Evolutionary conservation across 2,329 filamentous ascomycete genomes (phyloP), one percentile per base, ranked within the genome.

Genomic region (Ophiostoma sp.): DNA sequence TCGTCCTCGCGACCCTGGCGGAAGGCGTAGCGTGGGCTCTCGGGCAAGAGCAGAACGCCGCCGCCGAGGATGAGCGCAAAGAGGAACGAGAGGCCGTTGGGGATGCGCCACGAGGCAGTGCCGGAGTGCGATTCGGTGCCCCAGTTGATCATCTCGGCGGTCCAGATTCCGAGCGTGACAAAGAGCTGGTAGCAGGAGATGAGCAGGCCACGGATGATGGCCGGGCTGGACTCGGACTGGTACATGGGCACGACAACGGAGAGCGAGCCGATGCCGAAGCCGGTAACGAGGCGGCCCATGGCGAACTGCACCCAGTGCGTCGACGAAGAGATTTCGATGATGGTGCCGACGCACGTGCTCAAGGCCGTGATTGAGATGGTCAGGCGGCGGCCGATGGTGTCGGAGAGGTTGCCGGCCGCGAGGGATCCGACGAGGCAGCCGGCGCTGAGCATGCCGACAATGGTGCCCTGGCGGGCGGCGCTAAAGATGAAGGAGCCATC

Each of bases 171-270:
- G 63, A 90, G 77, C 0, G 88, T 91, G 76, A 91, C 89, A 77
- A 90, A 88, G 3, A 91, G 81, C 78, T 91, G 89, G 76, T 91
- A 91, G 12, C 83, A 83, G 64, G 83, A 83, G 65, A 91, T 85
- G 71, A 91, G 81, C 4, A 85, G 81, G 68, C 87, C 88, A 72
- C 89, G 83, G 65, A 91, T 85, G 75, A 86, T 86, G 14, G 86
- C 82, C 0, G 89, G 89, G 0, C 86, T 85, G 5, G 84, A 89
- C 77, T 92, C 89, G n/a, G 85, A 85, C 73, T 90, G 87, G 75
- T 90, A 91, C 85, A 91, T 88, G n/a, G 87, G 87, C 0, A 88
- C 87, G 12, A 87, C 77, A 5, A 89, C 88, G n/a, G 89, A 90
- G 67, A 92, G 83, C 9, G 84, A 87, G 67, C 89, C 89, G 58